Evolutionary conservation across 2,329 filamentous ascomycete genomes (phyloP).

Genomic region (Diaporthe batatas): DNA sequence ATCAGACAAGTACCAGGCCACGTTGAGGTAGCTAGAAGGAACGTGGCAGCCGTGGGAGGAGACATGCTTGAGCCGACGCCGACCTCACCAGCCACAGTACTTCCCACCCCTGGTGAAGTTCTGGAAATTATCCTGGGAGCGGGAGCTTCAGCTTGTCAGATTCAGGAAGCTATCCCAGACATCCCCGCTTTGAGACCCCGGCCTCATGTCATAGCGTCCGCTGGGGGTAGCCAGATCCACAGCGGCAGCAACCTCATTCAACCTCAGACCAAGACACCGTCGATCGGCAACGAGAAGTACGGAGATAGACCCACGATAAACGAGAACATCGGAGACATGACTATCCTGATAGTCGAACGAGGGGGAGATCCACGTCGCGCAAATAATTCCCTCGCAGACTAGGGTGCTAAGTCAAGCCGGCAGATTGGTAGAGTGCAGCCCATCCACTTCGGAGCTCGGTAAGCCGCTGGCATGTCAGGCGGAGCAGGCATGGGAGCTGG

Average conservation of each 20-base stretch:
- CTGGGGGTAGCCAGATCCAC: slow-evolving; percentile 23
- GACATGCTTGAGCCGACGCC: neutral
- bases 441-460: slow-evolving; percentile 15
- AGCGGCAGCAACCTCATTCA: slow-evolving; percentile 32
- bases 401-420: neutral
- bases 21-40: neutral
- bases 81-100: slow-evolving; percentile 19
- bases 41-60: slow-evolving; percentile 11
- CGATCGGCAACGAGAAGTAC: slow-evolving; percentile 18
- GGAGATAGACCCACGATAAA: slow-evolving; percentile 26
- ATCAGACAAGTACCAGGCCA: neutral
- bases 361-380: slow-evolving; percentile 12
- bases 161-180: slow-evolving; percentile 30
- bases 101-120: slow-evolving; percentile 28
- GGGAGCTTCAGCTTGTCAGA: slow-evolving; percentile 34
- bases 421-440: slow-evolving; percentile 9
- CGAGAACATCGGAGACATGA: slow-evolving; percentile 24
- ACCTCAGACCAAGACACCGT: slow-evolving; percentile 28
- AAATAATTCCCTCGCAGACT: slow-evolving; percentile 25
- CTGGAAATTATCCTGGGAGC: slow-evolving; percentile 31
- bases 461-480: slow-evolving; percentile 13
- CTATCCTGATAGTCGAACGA: slow-evolving; percentile 6
- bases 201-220: slow-evolving; percentile 31
- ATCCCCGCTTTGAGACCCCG: slow-evolving; percentile 27
- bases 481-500: slow-evolving; percentile 19